Base-by-base conservation (phyloP, 257 asterid genomes). In the Solanum chaucha region DNA sequence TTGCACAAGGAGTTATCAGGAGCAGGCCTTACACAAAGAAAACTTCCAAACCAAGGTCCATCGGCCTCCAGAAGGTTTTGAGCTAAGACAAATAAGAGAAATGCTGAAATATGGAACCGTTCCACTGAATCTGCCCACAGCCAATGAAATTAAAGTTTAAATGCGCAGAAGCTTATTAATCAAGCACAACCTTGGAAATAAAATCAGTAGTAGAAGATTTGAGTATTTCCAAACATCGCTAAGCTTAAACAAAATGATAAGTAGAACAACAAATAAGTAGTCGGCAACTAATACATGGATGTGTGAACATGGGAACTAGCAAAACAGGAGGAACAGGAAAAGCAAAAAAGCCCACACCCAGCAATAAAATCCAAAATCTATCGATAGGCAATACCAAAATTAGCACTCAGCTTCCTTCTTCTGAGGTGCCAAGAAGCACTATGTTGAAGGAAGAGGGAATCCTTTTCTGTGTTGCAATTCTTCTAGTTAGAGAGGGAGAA, bases 71-170 rank as follows among this genome's bases (percentile, higher is more conserved):
- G 94, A 87, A 97, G 93, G 87, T 96, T 97, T 89, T 97, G 99
- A 90, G 99, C 99, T 88, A 97, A 93, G 92, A 97, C 99, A 91
- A 95, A 96, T 91, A 97, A 89, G 88, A 97, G 90, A 90, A 96
- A 97, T 87, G 99, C 98, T 24, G 93, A 92, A 87, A 97, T 96
- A 88, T 97, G 99, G 94, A 97, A 97, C 91, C 99, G 93, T 92
- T 97, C 99, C 67, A 97, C 91, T 35, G 98, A 93, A 95, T 97
- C 99, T 97, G 98, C 80, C 46, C 72, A 87, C 9, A 59, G 85
- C 72, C 89, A 89, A 85, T 84, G 32, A 73, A 88, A 65, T 80
- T 61, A 55, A 86, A 46, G 67, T 26, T 80, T 15, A 78, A 48
- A 81, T 81, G 67, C 85, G 6, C 41, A 81, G 67, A 46, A 81